A percentile compares a stretch with the other conserved stretches of the same genome.
Conservation (phyloP, 202 grass and related monocot genomes). For the Setaria italica region DNA sequence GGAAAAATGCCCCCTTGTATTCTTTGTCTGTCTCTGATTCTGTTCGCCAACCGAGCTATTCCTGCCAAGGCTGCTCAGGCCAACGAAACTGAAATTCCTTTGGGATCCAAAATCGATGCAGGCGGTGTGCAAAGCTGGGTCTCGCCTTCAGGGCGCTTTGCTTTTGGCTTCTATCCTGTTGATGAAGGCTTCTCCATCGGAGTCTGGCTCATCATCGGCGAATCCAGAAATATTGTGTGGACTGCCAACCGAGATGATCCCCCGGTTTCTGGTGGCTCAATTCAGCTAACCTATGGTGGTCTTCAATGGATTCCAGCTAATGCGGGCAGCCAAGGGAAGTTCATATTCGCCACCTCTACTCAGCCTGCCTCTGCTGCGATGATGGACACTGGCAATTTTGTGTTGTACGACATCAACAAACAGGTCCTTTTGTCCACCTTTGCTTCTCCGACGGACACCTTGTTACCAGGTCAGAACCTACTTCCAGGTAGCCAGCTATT, state of each 20-base stretch:
- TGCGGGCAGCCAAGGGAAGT: constrained; percentile 25
- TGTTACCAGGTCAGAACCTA: constrained; percentile 50
- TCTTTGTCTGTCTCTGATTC: constrained; percentile 15
- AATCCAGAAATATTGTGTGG: constrained; percentile 34
- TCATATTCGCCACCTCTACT: constrained; percentile 17
- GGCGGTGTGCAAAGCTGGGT: constrained; percentile 31
- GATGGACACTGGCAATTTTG: constrained; percentile 44
- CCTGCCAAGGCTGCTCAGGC: constrained; percentile 1
- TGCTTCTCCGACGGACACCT: constrained; percentile 44
- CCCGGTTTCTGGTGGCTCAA: constrained; percentile 15
- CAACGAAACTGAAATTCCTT: not conserved
- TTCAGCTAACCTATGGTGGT: constrained; percentile 38
- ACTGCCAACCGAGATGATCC: constrained; percentile 52
- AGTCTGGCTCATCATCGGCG: constrained; percentile 39
- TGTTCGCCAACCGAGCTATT: not conserved
- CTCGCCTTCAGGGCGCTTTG: constrained; percentile 52
- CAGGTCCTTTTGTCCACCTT: constrained; percentile 46
- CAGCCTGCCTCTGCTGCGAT: constrained; percentile 42
- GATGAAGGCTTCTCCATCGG: constrained; percentile 50
- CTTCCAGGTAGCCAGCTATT: constrained; percentile 12
- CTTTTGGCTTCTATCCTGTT: constrained; percentile 53
- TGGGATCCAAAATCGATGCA: constrained; percentile 12
- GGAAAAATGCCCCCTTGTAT: constrained; percentile 16
- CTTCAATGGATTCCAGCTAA: constrained; percentile 52
- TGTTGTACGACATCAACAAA: constrained; percentile 26